phyloP scores from a whole-genome alignment of 345 rosid species.

The Litchi chinensis region DNA sequence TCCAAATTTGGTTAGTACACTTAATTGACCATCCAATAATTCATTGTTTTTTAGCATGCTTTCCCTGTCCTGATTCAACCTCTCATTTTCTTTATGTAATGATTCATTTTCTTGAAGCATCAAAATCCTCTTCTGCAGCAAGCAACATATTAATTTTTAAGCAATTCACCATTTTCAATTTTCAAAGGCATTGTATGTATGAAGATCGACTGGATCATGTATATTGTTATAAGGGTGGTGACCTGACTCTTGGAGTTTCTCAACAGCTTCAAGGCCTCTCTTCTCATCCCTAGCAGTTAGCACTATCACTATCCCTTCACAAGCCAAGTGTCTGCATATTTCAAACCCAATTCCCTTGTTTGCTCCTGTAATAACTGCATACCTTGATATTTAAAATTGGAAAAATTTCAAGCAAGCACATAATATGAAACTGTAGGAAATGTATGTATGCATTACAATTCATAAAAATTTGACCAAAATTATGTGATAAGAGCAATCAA shows the following conservation, averaged over 20 bases:
- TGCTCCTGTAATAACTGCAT: constrained; percentile 43
- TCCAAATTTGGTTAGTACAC: constrained; percentile 61
- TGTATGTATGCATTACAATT: too few relatives aligned
- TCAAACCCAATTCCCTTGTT: constrained; percentile 46
- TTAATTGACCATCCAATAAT: constrained; percentile 66
- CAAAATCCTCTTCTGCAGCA: constrained; percentile 83
- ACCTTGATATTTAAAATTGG: too few relatives aligned
- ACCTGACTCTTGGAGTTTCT: constrained; percentile 16
- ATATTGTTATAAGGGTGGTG: too few relatives aligned
- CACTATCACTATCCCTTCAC: constrained; percentile 25
- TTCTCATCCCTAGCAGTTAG: constrained; percentile 32
- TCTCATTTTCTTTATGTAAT: constrained; percentile 57
- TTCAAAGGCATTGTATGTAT: neutral
- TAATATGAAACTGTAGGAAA: too few relatives aligned
- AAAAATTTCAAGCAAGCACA: too few relatives aligned
- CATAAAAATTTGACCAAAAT: too few relatives aligned
- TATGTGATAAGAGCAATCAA: too few relatives aligned
- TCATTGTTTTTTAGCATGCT: constrained; percentile 61
- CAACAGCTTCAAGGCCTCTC: constrained; percentile 29
- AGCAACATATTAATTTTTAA: constrained; percentile 5
- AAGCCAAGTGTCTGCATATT: constrained; percentile 27
- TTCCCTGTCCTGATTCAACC: constrained; percentile 58
- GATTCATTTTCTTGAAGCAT: constrained; percentile 80
- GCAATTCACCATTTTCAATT: constrained; percentile 13
- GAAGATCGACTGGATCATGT: too few relatives aligned